These are phyloP conservation scores for Athelia psychrophila DNA, from an alignment of 1,284 basidiomycete genomes.

Conservation along the genomic window DNA sequence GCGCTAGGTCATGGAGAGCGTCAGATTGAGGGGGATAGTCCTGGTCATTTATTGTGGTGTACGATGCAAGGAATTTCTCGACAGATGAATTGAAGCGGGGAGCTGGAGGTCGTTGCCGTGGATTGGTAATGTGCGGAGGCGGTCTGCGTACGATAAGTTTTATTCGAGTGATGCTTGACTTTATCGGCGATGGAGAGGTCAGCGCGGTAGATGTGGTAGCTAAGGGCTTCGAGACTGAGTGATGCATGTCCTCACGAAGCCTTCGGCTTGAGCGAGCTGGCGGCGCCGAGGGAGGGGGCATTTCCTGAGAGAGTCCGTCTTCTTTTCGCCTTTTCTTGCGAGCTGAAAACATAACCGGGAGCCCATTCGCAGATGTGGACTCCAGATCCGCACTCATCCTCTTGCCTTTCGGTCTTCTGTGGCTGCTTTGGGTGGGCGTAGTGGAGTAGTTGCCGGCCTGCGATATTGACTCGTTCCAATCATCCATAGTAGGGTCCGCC, in stretches of 20 bases:
- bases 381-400: conserved; percentile 2
- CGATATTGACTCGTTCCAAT: background rate
- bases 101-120: conserved; percentile 57
- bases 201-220: conserved; percentile 15
- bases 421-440: background rate
- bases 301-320: background rate
- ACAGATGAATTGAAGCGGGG: conserved; percentile 55
- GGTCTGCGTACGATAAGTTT: conserved; percentile 69
- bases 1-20: conserved; percentile 41
- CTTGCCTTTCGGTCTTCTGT: conserved; percentile 4
- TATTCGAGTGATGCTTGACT: conserved; percentile 48
- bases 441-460: background rate
- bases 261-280: background rate
- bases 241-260: background rate
- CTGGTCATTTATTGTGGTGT: conserved; percentile 44
- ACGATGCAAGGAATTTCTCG: conserved; percentile 57
- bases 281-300: background rate
- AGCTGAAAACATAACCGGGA: background rate
- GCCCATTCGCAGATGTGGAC: conserved; percentile 5
- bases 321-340: conserved; percentile 1
- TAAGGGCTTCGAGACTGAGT: background rate
- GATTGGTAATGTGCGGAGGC: conserved; percentile 59
- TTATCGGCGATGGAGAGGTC: conserved; percentile 16
- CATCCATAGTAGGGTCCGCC: background rate
- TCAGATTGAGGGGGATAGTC: conserved; percentile 36